Evolutionary conservation across 2,329 filamentous ascomycete species (phyloP), one percentile per base, ranked within the genome.

Genomic region (Chaetomium sp.): DNA sequence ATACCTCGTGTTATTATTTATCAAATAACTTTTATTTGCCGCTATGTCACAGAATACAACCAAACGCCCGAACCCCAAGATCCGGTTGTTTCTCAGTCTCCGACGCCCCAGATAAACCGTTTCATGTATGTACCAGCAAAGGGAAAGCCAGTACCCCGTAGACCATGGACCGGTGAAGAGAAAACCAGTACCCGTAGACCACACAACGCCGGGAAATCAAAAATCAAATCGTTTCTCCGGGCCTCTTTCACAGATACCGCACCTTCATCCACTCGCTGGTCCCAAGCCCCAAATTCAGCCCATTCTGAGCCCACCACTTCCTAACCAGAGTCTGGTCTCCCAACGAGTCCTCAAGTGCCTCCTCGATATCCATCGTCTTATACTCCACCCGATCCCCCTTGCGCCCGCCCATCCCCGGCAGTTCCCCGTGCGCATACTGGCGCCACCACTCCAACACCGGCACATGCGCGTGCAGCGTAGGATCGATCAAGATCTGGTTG

Each of bases 401-500:
- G 36, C 76, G 72, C 12, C 79, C 79, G 42, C 76, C 71, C 79
- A 77, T 81, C 42, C 75, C 78, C 0, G 74, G 74, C 36, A 81
- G 72, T 64, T 79, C 75, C 49, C 80, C 77, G 52, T 79, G 74
- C 6, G 81, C 80, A 64, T 85, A 87, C 52, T 78, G 79, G 66
- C 88, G 87, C 91, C 92, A 96, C 92, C 92, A 96, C 68, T 96
- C 89, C 6, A 97, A 75, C 27, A 96, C 90, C 38, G 84, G 79
- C 3, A 91, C 82, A 68, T 95, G 88, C 5, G 90, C 89, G 67
- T 92, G 88, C 65, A 91, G 89, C 1, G 91, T 96, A 0, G 92
- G 88, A 7, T 88, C 88, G 1, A 95, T 87, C 0, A 96, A 79
- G 11, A 72, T 69, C 60, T 66, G 65, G 52, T 65, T 63, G 52